phyloP scores from a whole-genome alignment of 306 rosid genomes.

The Phaseolus lunatus region DNA sequence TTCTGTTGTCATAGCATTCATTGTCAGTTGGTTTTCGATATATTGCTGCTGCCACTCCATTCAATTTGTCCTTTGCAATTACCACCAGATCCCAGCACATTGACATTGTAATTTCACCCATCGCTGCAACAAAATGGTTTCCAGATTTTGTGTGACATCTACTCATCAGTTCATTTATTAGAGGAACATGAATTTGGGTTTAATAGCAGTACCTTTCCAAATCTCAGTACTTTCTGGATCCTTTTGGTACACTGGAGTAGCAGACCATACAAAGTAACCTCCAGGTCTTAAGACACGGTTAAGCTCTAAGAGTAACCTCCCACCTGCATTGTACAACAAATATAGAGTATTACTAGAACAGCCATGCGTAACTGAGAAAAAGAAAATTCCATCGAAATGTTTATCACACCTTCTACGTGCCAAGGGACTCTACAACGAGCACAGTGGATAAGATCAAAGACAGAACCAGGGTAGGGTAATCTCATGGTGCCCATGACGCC shows the following conservation, averaged over 20 bases:
- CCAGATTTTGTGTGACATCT: constrained; percentile 26
- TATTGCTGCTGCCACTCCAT: constrained; percentile 81
- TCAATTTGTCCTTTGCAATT: constrained; percentile 64
- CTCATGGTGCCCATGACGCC: constrained; percentile 87
- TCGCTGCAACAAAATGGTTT: constrained; percentile 57
- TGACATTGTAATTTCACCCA: constrained; percentile 72
- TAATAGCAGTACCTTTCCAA: constrained; percentile 71
- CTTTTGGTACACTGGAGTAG: constrained; percentile 88
- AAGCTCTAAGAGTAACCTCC: constrained; percentile 81
- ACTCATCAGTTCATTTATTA: neutral
- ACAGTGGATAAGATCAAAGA: constrained; percentile 87
- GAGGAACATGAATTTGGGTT: constrained; percentile 23
- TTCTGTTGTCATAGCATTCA: constrained; percentile 67
- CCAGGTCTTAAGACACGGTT: constrained; percentile 91
- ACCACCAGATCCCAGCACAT: constrained; percentile 87
- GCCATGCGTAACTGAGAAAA: constrained; percentile 7
- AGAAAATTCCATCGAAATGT: neutral
- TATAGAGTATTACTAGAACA: constrained; percentile 34
- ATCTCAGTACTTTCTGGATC: constrained; percentile 72
- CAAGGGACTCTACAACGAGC: constrained; percentile 98
- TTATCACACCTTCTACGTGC: constrained; percentile 78
- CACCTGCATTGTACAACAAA: constrained; percentile 61
- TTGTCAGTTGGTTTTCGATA: constrained; percentile 83
- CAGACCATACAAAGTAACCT: constrained; percentile 95
- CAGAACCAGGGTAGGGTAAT: constrained; percentile 75